These are phyloP conservation scores for Poteriospumella lacustris DNA, from an alignment of 108 stramenopile genomes.

Conservation along the genomic window DNA sequence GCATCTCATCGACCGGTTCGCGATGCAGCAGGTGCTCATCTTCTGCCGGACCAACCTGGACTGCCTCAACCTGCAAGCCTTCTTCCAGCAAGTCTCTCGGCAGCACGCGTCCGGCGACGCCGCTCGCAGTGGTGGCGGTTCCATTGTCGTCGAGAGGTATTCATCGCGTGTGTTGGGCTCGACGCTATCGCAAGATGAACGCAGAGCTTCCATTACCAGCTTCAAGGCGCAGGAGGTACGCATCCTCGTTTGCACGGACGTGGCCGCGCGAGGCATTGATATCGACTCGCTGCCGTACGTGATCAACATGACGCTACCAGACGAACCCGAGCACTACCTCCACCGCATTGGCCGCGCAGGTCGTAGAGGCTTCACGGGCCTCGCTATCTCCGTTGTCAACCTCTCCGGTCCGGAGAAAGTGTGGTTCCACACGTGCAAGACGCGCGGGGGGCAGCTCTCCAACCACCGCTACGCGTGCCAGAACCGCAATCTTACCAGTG, in stretches of 20 bases:
- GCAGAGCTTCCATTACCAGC: too few species aligned
- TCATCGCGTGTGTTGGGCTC: too few species aligned
- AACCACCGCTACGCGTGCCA: slow-evolving; percentile 37
- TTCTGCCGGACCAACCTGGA: slow-evolving; percentile 60
- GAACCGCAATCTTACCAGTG: slow-evolving; percentile 30
- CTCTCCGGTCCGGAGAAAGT: slow-evolving; percentile 48
- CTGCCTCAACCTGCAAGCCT: slow-evolving; percentile 49
- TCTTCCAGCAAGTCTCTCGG: too few species aligned
- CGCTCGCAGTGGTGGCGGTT: too few species aligned
- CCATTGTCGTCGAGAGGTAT: too few species aligned
- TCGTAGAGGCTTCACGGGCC: slow-evolving; percentile 48
- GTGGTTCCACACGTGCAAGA: slow-evolving; percentile 37
- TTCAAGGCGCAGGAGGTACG: slow-evolving; percentile 56
- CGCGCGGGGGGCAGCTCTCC: slow-evolving; percentile 22
- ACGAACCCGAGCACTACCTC: slow-evolving; percentile 52
- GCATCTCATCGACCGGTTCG: slow-evolving; percentile 35
- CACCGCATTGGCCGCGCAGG: slow-evolving; percentile 58
- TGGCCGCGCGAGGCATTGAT: slow-evolving; percentile 56
- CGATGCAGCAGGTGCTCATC: slow-evolving; percentile 48
- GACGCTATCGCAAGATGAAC: too few species aligned
- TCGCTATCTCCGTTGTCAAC: slow-evolving; percentile 56
- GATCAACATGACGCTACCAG: slow-evolving; percentile 64
- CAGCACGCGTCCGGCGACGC: too few species aligned
- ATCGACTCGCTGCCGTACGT: slow-evolving; percentile 45
- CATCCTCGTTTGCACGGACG: slow-evolving; percentile 53